Base-by-base conservation (phyloP, 768 basidiomycete genomes). In the Hypholoma sublateritium region DNA sequence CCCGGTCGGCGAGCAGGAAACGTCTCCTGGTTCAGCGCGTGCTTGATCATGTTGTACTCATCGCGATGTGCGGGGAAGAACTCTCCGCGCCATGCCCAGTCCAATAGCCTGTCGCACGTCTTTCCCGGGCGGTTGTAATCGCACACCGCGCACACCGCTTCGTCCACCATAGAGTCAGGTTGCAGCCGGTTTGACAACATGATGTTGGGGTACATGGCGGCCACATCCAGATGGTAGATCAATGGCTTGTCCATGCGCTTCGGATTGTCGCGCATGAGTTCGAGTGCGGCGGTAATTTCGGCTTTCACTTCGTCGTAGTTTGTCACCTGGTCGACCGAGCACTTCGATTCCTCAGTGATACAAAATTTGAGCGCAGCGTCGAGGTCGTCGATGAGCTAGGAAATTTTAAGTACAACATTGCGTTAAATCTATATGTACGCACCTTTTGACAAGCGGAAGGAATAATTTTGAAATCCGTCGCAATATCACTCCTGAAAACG, bases 181-280 rank as follows among this genome's bases (percentile, higher is more conserved):
- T 99, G 97, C 2, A 99, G 81, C 34, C 97, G 92, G 69, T 99
- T 99, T 16, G 95, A 98, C 78, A 99, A 88, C 97, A 99, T 99
- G 84, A 99, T 98, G 72, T 98, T 99, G 55, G 97, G 97, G 70
- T 99, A 98, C 97, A 99, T 99, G 60, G 97, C 97, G 2, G 97
- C 97, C 60, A 99, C 97, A 66, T 99, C 97, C 66, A 98, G 74
- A 72, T 99, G 97, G 73, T 99, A 99, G 67, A 99, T 98, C 60
- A 98, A 85, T 0, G 97, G 97, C 12, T 87, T 91, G 75, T 98
- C 95, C 42, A 79, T 78, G 13, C 96, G 91, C 53, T 86, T 82
- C 0, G 97, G 96, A 57, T 89, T 86, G 74, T 98, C 95, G 24
- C 93, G 93, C 80, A 98, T 89, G 61, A 86, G 69, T 68, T 96